A percentile compares a stretch with the other conserved stretches of the same genome.
Evolutionary conservation across 2,329 filamentous ascomycete genomes (phyloP).

Genomic region (Colletotrichum zoysiae): DNA sequence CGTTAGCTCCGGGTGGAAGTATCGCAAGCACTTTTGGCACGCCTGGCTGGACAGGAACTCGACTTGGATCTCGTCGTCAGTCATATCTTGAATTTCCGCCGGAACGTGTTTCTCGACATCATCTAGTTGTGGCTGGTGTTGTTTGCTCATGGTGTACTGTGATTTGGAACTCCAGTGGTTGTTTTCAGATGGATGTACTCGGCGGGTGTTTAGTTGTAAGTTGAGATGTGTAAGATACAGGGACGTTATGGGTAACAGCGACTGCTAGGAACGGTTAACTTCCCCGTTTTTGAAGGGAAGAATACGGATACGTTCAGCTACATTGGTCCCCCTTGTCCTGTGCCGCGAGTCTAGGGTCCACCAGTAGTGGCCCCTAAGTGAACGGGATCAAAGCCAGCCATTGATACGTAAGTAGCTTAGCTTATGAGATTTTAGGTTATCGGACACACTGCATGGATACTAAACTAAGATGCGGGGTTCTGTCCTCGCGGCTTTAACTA

Average conservation of each 20-base stretch:
- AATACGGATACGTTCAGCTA: not conserved
- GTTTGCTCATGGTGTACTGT: not conserved
- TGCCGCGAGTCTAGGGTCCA: not conserved
- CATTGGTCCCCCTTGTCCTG: not conserved
- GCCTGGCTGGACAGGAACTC: not conserved
- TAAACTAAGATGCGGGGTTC: slow-evolving; percentile 9
- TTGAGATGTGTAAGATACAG: not conserved
- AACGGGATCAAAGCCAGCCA: not conserved
- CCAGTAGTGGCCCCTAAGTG: not conserved
- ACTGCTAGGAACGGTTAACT: too few species aligned
- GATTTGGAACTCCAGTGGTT: not conserved
- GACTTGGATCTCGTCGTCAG: not conserved
- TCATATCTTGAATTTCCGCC: not conserved
- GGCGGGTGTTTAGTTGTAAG: not conserved
- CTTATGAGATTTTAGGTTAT: not conserved
- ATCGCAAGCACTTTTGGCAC: not conserved
- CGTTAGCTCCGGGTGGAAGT: not conserved
- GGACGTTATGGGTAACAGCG: not conserved
- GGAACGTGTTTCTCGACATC: not conserved
- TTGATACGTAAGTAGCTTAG: not conserved
- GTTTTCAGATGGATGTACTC: not conserved
- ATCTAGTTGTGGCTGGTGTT: not conserved
- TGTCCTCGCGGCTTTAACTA: not conserved
- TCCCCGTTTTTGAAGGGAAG: too few species aligned
- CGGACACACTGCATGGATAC: not conserved